Evolutionary conservation across 129 eudicot genomes (phyloP), one percentile per base, ranked within the genome.

Genomic region (Chrysanthemum lavandulifolium): DNA sequence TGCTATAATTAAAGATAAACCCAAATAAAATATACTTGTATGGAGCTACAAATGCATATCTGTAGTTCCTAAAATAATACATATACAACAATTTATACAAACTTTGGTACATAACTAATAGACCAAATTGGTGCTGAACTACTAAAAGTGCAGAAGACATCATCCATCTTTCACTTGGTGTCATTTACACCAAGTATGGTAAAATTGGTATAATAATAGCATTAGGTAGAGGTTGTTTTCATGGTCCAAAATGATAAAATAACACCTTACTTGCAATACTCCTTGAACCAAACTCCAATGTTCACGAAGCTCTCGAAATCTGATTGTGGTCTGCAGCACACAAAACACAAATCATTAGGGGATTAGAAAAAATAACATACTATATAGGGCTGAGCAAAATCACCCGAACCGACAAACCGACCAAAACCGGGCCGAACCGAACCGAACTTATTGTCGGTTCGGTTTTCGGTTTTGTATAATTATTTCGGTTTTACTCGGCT

Each of bases 241-340:
- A 3, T 13, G 18, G 18, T 61, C 14, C 5, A 61, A 7, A 27
- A 4, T 16, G 10, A 61, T 61, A 15, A 61, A 61, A 27, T 27
- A 27, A 61, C 65, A 56, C 65, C 56, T 61, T 80, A 86, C 70
- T 76, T 92, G 79, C 92, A 87, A 57, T 92, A 85, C 82, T 89
- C 89, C 61, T 87, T 92, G 86, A 92, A 92, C 98, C 98, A 92
- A 36, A 89, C 87, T 85, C 92, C 98, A 50, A 89, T 81, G 53
- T 92, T 92, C 27, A 92, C 88, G 76, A 83, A 92, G 96, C 98
- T 89, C n/a, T 73, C 89, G 23, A 83, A 92, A 76, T 92, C 98
- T 12, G 98, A 87, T 75, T 89, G 98, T 6, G 96, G 98, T 51
- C 98, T 92, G 95, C 88, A 85, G 77, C 43, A 80, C 65, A 76